phyloP scores from a whole-genome alignment of 148 eudicot genomes.

The Diospyros lotus region DNA sequence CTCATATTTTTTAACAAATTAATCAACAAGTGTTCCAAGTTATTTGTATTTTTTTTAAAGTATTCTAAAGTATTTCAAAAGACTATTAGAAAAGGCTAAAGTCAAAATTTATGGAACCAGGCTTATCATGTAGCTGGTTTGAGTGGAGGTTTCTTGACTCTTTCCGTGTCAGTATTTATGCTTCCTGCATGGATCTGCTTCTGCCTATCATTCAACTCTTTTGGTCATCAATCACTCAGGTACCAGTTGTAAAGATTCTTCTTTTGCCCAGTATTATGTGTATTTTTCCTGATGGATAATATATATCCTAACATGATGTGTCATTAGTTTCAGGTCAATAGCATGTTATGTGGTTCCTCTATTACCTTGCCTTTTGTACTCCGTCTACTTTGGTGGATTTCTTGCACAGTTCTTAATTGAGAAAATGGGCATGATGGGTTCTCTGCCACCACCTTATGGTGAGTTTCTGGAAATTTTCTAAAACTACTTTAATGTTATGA shows the following conservation, averaged over 20 bases:
- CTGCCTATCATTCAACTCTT: slow-evolving; percentile 36
- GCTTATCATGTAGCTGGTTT: slow-evolving; percentile 70
- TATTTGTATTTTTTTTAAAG: not conserved
- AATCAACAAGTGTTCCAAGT: not conserved
- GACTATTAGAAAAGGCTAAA: slow-evolving; percentile 9
- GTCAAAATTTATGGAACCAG: slow-evolving; percentile 40
- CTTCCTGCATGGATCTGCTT: slow-evolving; percentile 66
- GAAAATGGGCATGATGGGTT: slow-evolving; percentile 98
- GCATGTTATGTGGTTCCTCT: slow-evolving; percentile 60
- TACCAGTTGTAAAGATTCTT: slow-evolving; percentile 14
- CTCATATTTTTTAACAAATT: not conserved
- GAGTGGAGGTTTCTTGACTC: slow-evolving; percentile 78
- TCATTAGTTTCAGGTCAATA: slow-evolving; percentile 49
- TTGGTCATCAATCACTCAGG: slow-evolving; percentile 64
- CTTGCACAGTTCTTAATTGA: slow-evolving; percentile 68
- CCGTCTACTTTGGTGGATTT: slow-evolving; percentile 78
- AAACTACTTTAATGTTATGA: not conserved
- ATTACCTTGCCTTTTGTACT: slow-evolving; percentile 62
- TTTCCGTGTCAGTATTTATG: slow-evolving; percentile 60
- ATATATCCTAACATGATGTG: not conserved
- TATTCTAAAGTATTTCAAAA: not conserved
- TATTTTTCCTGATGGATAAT: not conserved
- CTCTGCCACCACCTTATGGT: slow-evolving; percentile 94
- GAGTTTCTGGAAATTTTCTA: slow-evolving; percentile 25
- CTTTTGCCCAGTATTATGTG: not conserved